phyloP scores from a whole-genome alignment of 495 filamentous ascomycete species.

The Apodospora peruviana region DNA sequence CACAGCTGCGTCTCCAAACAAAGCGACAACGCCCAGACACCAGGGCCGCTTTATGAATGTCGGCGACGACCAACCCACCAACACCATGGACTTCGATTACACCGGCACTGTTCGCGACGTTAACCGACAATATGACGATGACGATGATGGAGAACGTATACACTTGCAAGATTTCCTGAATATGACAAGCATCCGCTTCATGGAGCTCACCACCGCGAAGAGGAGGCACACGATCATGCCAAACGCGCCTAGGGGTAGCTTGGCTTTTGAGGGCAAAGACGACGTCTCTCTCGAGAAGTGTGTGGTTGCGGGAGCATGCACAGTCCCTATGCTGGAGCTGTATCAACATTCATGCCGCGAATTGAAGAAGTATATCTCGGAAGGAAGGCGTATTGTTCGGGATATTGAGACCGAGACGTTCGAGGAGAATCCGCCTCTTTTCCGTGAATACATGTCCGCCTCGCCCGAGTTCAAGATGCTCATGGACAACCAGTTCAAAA shows the following conservation, averaged over 20 bases:
- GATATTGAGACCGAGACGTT: constrained; percentile 84
- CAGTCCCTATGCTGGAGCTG: constrained; percentile 84
- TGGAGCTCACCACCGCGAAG: constrained; percentile 91
- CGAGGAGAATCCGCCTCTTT: constrained; percentile 82
- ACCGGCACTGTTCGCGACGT: constrained; percentile 25
- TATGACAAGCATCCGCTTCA: constrained; percentile 93
- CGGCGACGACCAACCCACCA: constrained; percentile 33
- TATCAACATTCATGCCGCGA: constrained; percentile 96
- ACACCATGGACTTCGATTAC: constrained; percentile 43
- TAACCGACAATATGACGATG: constrained; percentile 33
- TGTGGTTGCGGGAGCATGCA: constrained; percentile 86
- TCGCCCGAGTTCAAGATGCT: constrained; percentile 72
- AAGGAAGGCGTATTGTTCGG: constrained; percentile 78
- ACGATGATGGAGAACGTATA: constrained; percentile 58
- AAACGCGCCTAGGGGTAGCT: constrained; percentile 33
- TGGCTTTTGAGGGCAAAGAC: constrained; percentile 39
- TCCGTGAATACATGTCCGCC: constrained; percentile 86
- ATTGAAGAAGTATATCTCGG: constrained; percentile 88
- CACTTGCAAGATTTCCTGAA: constrained; percentile 89
- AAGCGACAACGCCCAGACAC: constrained; percentile 43
- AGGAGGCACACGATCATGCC: constrained; percentile 76
- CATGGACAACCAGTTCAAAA: constrained; percentile 96
- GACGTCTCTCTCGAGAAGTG: constrained; percentile 62
- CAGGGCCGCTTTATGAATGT: constrained; percentile 48
- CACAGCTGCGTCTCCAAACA: constrained; percentile 39